Evolutionary conservation across 345 rosid genomes (phyloP).

Genomic region (Tarenaya hassleriana): DNA sequence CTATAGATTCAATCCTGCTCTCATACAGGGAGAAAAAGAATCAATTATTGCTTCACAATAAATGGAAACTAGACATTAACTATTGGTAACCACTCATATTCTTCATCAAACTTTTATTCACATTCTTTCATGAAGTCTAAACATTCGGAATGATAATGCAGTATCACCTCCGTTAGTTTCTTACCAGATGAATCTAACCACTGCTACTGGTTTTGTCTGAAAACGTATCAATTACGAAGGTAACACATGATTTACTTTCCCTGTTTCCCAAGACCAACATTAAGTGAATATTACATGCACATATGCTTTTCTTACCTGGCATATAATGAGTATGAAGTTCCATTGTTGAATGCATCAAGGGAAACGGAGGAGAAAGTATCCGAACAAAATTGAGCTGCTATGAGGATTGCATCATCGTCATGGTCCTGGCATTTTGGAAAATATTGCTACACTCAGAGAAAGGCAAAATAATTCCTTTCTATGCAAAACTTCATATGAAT

Average conservation of each 20-base stretch:
- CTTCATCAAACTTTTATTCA: constrained; percentile 2
- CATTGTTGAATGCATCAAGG: constrained; percentile 44
- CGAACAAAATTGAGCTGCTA: constrained; percentile 78
- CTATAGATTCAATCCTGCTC: constrained; percentile 80
- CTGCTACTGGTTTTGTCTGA: constrained; percentile 5
- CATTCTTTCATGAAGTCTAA: background rate
- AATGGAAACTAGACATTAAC: constrained; percentile 4
- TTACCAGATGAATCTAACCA: background rate
- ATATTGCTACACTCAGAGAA: constrained; percentile 15
- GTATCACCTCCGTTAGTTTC: constrained; percentile 12
- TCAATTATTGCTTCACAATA: background rate
- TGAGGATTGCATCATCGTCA: constrained; percentile 75
- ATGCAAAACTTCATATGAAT: background rate
- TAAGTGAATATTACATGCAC: constrained; percentile 5
- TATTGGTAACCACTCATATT: constrained; percentile 15
- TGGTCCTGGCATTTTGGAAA: constrained; percentile 49
- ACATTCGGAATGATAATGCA: constrained; percentile 2
- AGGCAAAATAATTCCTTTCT: background rate
- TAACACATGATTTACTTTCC: constrained; percentile 13
- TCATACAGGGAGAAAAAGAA: constrained; percentile 14
- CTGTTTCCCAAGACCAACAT: constrained; percentile 14
- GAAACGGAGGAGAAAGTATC: constrained; percentile 85
- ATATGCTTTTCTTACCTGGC: constrained; percentile 46
- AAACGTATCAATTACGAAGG: constrained; percentile 4
- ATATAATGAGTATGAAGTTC: constrained; percentile 69